These are phyloP conservation scores for Artemisia tridentata DNA, from an alignment of 129 eudicot genomes.

Conservation along the genomic window DNA sequence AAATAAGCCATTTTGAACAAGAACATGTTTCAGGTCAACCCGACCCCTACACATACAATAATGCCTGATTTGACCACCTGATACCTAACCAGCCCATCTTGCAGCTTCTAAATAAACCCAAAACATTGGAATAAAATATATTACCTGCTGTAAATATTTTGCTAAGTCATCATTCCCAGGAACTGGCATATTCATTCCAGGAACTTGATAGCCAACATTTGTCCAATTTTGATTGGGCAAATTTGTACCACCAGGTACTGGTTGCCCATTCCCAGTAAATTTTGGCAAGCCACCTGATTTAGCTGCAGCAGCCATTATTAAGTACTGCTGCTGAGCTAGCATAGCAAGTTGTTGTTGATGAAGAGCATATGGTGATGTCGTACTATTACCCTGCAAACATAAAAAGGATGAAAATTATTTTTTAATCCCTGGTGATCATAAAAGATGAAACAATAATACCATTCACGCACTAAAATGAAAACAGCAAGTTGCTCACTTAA, in stretches of 20 bases:
- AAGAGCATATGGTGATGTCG: constrained; percentile 51
- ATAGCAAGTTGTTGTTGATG: constrained; percentile 63
- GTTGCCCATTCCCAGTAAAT: constrained; percentile 52
- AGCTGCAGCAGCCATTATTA: constrained; percentile 92
- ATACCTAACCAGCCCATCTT: background rate
- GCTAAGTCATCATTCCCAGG: constrained; percentile 59
- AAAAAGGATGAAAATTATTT: background rate
- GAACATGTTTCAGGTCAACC: background rate
- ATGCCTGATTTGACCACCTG: background rate
- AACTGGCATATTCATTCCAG: constrained; percentile 61
- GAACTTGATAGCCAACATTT: constrained; percentile 67
- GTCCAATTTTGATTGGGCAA: constrained; percentile 65
- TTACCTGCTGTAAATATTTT: constrained; percentile 86
- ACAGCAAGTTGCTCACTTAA: background rate
- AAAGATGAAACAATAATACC: background rate
- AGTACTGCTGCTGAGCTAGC: constrained; percentile 80
- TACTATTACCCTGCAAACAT: constrained; percentile 62
- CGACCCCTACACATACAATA: background rate
- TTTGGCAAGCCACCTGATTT: constrained; percentile 69
- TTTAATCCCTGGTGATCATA: background rate
- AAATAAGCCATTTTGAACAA: too few species aligned
- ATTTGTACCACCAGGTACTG: constrained; percentile 50
- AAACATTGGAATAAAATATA: constrained; percentile 7
- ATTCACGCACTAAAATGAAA: background rate
- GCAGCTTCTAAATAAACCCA: constrained; percentile 1